A percentile compares a stretch with the other conserved stretches of the same genome.
These are phyloP conservation scores for Beauveria bassiana DNA, from an alignment of 2,329 filamentous ascomycete species.

Conservation along the genomic window DNA sequence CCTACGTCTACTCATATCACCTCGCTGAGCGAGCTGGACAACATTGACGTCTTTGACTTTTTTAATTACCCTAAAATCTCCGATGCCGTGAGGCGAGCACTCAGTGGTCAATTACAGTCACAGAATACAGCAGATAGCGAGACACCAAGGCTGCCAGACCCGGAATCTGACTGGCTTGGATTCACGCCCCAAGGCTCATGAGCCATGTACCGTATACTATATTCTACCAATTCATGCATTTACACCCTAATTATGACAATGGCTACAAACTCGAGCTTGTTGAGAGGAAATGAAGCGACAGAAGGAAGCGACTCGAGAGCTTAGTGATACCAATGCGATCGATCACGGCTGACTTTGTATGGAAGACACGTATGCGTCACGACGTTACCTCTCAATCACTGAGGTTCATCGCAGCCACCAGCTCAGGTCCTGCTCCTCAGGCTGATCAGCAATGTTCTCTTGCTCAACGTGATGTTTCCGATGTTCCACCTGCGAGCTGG, in stretches of 20 bases:
- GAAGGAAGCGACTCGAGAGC: no score
- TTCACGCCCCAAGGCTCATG: constrained; percentile 11
- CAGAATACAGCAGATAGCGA: constrained; percentile 18
- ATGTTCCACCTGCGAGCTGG: no score
- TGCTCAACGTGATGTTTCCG: no score
- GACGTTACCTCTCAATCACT: no score
- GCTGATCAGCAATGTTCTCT: no score
- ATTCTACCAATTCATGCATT: neutral
- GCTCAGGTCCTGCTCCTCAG: no score
- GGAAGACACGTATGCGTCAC: no score
- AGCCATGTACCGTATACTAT: neutral
- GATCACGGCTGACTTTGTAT: no score
- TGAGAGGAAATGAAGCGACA: no score
- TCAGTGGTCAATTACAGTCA: constrained; percentile 18
- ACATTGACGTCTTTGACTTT: constrained; percentile 38
- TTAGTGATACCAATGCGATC: no score
- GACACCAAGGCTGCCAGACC: constrained; percentile 21
- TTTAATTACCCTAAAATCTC: constrained; percentile 34
- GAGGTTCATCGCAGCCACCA: no score
- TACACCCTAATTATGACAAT: neutral
- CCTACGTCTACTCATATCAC: constrained; percentile 30
- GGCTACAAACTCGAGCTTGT: no score
- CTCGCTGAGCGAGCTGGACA: constrained; percentile 33
- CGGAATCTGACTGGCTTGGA: constrained; percentile 25
- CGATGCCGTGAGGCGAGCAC: constrained; percentile 14